Percentiles rank a stretch among this genome's conserved stretches.
Evolutionary conservation across 768 basidiomycete genomes (phyloP).

Genomic region (Hypholoma fasciculare): DNA sequence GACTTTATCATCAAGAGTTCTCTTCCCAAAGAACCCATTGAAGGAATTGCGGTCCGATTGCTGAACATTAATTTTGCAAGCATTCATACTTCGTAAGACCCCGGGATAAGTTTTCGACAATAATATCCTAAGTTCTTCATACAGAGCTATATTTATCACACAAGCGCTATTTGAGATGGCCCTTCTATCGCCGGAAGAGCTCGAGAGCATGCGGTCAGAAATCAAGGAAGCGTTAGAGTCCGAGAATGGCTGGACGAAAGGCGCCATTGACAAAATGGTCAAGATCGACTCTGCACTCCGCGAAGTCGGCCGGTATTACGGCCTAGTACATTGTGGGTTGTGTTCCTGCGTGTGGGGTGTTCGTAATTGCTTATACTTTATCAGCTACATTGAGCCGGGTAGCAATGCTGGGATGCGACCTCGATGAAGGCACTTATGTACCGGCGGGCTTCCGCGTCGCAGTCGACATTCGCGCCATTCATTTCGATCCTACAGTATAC

Average conservation of each 20-base stretch:
- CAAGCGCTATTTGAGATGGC: constrained; percentile 35
- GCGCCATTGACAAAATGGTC: constrained; percentile 29
- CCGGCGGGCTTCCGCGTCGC: constrained; percentile 33
- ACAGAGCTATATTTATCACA: constrained; percentile 35
- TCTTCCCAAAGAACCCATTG: constrained; percentile 28
- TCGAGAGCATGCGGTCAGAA: constrained; percentile 32
- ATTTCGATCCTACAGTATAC: constrained; percentile 34
- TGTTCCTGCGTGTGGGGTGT: not conserved
- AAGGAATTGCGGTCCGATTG: constrained; percentile 34
- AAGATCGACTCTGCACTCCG: constrained; percentile 37
- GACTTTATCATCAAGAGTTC: constrained; percentile 30
- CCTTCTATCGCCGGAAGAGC: constrained; percentile 23
- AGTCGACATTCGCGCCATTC: constrained; percentile 34
- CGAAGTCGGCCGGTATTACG: constrained; percentile 34
- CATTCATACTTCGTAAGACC: constrained; percentile 36
- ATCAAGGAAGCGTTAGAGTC: constrained; percentile 30
- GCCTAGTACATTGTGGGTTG: constrained; percentile 31
- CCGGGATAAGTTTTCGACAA: constrained; percentile 1
- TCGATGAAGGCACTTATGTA: constrained; percentile 30
- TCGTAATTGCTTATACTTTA: not conserved
- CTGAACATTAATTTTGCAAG: constrained; percentile 41
- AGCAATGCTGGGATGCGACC: constrained; percentile 25
- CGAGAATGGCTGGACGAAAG: constrained; percentile 37
- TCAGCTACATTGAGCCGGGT: constrained; percentile 32
- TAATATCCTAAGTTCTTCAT: not conserved